A percentile compares a stretch with the other conserved stretches of the same genome.
These are phyloP conservation scores for Phoenix dactylifera DNA, from an alignment of 176 grass and related monocot genomes.

Conservation along the genomic window DNA sequence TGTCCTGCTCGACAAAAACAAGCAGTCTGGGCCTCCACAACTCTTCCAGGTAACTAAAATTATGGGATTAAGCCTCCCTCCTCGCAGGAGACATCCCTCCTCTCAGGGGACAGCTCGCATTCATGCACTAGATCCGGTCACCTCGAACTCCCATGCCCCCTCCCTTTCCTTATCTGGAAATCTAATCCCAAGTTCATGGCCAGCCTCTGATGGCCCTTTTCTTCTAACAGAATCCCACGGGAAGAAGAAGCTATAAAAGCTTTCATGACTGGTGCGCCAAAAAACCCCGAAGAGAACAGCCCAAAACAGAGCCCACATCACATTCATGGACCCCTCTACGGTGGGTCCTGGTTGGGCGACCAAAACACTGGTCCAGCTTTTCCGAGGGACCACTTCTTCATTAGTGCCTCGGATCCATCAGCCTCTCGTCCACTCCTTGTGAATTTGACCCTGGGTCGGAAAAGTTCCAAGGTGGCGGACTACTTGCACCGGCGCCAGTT, in stretches of 20 bases:
- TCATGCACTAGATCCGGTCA: background rate
- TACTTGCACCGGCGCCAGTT: background rate
- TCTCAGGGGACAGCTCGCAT: background rate
- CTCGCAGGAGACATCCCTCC: background rate
- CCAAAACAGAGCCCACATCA: too few relatives aligned
- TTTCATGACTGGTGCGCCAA: too few relatives aligned
- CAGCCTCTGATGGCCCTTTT: too few relatives aligned
- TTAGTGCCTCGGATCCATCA: background rate
- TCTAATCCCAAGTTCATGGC: too few relatives aligned
- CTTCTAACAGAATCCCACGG: too few relatives aligned
- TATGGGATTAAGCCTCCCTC: background rate
- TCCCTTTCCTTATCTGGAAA: background rate
- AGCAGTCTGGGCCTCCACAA: conserved; percentile 1
- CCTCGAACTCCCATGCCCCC: background rate
- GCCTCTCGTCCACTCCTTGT: background rate
- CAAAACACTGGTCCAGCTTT: too few relatives aligned
- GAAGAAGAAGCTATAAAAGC: too few relatives aligned
- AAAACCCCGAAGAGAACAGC: too few relatives aligned
- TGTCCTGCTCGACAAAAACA: background rate
- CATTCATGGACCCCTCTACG: too few relatives aligned
- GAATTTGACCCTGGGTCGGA: too few relatives aligned
- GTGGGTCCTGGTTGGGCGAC: too few relatives aligned
- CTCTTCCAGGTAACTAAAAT: background rate
- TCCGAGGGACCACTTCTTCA: too few relatives aligned
- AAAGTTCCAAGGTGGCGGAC: background rate